Evolutionary conservation across 495 filamentous ascomycete genomes (phyloP), one percentile per base, ranked within the genome.

Genomic region (Pseudotulostoma volvatum): DNA sequence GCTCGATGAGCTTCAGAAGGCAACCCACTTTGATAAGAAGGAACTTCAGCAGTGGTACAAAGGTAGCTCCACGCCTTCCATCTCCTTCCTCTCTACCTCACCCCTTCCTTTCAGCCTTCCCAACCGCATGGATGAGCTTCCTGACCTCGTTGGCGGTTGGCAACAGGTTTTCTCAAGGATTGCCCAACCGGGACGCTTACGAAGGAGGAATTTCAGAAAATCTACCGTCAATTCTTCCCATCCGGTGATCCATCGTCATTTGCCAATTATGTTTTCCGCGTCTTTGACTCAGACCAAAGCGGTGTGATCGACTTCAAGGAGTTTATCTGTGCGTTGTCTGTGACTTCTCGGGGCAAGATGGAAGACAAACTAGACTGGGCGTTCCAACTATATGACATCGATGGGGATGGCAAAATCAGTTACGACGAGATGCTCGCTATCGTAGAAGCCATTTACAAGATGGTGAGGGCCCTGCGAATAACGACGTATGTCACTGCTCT

Each of bases 21-120:
- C 84, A 37, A 99, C 90, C 16, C 84, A 95, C 60, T 99, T 99
- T 52, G 90, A 99, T 66, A 95, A 95, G 77, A 99, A 96, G 66
- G 90, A 99, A 60, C 62, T 99, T 48, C 90, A 99, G 59, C 92
- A 96, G 81, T 97, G 90, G 90, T 97, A 97, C 59, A 96, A 96
- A 67, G 90, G 90, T 93, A 52, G 66, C 52, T 4, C 8, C 7
- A 13, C 13, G n/a, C 16, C 15, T 17, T 16, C 5, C 14, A 25
- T 23, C 23, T 13, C 1, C 3, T 31, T 20, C 11, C n/a, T 30
- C 17, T 17, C 9, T 28, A 18, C 9, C 36, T 39, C n/a, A n/a
- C n/a, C n/a, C n/a, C 11, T 11, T 28, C 11, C 23, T 28, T 5
- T 28, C 23, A 20, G 14, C 4, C 31, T 40, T 36, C 14, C 13